Evolutionary conservation across 306 rosid species (phyloP).

Genomic region (Prunus kanzakura): DNA sequence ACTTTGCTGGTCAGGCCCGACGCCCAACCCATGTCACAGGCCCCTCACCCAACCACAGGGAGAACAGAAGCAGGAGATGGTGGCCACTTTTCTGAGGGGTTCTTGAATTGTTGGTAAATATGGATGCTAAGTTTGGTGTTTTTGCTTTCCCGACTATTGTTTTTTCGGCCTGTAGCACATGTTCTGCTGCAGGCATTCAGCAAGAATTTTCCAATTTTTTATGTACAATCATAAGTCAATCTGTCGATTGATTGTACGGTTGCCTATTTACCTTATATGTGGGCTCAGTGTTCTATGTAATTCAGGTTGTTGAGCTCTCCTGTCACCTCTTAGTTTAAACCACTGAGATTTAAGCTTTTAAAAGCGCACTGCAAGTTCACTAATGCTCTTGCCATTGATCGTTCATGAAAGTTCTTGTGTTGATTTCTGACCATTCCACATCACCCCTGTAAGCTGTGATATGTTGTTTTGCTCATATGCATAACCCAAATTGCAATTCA

Average conservation of each 20-base stretch:
- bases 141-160: constrained; percentile 19
- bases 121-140: constrained; percentile 26
- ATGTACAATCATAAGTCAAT: not conserved
- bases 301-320: not conserved
- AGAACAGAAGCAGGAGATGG: constrained; percentile 78
- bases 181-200: not conserved
- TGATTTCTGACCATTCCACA: not conserved
- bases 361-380: not conserved
- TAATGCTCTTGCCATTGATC: not conserved
- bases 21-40: constrained; percentile 28
- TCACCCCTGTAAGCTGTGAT: not conserved
- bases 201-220: not conserved
- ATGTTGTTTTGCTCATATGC: not conserved
- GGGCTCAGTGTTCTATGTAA: not conserved
- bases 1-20: constrained; percentile 34
- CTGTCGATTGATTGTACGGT: not conserved
- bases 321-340: not conserved
- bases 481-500: not conserved
- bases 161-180: constrained; percentile 12
- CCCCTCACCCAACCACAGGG: constrained; percentile 51
- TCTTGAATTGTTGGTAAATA: constrained; percentile 18
- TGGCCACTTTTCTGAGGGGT: constrained; percentile 64
- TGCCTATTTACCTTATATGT: not conserved
- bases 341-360: not conserved
- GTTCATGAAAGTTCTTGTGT: not conserved